A percentile compares a stretch with the other conserved stretches of the same genome.
These are phyloP conservation scores for Cryptococcus amylolentus DNA, from an alignment of 1,284 basidiomycete genomes.

Conservation along the genomic window DNA sequence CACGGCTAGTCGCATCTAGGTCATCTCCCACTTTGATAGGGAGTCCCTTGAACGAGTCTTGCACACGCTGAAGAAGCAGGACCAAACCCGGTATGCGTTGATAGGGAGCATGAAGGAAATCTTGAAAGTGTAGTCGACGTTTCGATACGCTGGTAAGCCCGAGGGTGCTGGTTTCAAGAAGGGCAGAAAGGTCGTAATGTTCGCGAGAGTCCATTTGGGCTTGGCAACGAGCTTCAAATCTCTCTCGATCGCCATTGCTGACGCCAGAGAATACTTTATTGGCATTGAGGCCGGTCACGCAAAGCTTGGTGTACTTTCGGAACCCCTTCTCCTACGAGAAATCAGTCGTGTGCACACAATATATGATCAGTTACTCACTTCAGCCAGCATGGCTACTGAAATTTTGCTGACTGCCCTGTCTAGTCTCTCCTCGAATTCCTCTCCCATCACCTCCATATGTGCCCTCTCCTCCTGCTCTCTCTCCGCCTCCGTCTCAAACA, in stretches of 20 bases:
- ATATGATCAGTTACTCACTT: not conserved
- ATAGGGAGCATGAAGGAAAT: conserved; percentile 54
- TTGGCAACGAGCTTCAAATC: no score
- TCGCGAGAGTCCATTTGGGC: no score
- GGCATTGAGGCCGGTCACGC: no score
- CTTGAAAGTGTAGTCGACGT: not conserved
- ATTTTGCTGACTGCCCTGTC: not conserved
- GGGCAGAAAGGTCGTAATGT: no score
- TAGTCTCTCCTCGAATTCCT: not conserved
- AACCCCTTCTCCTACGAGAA: not conserved
- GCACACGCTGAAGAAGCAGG: conserved; percentile 4
- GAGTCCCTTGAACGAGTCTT: not conserved
- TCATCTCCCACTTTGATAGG: not conserved
- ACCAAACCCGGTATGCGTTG: conserved; percentile 82
- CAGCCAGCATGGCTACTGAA: not conserved
- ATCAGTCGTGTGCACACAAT: not conserved
- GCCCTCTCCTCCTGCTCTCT: not conserved
- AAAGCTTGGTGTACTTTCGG: not conserved
- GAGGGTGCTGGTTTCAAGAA: no score
- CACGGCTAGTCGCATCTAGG: not conserved
- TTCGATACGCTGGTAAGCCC: not conserved
- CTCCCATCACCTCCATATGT: not conserved
- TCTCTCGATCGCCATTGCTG: no score
- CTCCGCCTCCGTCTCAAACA: not conserved
- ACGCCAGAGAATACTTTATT: no score